Conservation (phyloP, 2,329 filamentous ascomycete genomes). For the Fusarium metavorans region DNA sequence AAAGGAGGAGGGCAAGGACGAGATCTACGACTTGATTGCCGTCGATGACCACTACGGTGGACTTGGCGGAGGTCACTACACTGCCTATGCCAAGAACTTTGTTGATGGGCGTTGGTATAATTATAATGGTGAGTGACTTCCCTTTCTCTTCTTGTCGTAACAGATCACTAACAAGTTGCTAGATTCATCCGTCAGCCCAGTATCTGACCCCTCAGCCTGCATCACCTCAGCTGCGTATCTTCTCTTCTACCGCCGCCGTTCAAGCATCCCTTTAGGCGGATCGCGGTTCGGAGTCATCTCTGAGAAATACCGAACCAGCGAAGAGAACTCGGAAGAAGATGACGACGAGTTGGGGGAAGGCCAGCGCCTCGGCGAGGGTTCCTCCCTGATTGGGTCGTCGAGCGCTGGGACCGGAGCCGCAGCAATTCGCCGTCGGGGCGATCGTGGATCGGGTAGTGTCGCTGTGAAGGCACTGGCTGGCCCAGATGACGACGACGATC, state of each 20-base stretch:
- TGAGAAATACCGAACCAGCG: constrained; percentile 69
- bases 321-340: constrained; percentile 60
- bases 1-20: constrained; percentile 82
- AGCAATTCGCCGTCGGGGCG: constrained; percentile 77
- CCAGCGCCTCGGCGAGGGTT: constrained; percentile 84
- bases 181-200: constrained; percentile 81
- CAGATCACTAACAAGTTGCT: constrained; percentile 54
- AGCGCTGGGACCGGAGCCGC: constrained; percentile 83
- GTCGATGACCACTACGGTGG: constrained; percentile 97
- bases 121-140: constrained; percentile 82
- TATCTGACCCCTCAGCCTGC: constrained; percentile 70
- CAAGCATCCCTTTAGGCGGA: constrained; percentile 81
- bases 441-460: constrained; percentile 64
- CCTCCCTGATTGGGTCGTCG: constrained; percentile 91
- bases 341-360: constrained; percentile 77
- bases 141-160: background rate
- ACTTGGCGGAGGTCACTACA: constrained; percentile 95
- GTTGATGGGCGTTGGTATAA: constrained; percentile 92
- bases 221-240: constrained; percentile 87
- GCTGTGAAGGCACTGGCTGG: constrained; percentile 45
- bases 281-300: constrained; percentile 78
- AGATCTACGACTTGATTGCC: constrained; percentile 92
- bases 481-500: constrained; percentile 46
- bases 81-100: constrained; percentile 93
- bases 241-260: constrained; percentile 93